Percentiles rank a stretch among this genome's conserved stretches.
These are phyloP conservation scores for Trichoderma sp. DNA, from an alignment of 2,329 filamentous ascomycete genomes.

Conservation along the genomic window DNA sequence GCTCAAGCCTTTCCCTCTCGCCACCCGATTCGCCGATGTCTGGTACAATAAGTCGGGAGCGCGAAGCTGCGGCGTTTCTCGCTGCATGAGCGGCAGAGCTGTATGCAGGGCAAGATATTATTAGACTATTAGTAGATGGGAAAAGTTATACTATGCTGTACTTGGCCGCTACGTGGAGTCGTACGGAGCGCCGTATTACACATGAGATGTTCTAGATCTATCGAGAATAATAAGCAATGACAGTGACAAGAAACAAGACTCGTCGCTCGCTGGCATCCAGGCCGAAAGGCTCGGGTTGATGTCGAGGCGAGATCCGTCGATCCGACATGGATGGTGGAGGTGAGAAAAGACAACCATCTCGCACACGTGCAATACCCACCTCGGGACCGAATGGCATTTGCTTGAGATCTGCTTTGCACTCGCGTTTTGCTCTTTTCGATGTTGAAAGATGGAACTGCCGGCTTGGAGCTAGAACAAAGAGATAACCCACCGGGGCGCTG, in stretches of 20 bases:
- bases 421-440: background rate
- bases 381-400: background rate
- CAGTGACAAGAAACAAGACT: background rate
- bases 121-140: background rate
- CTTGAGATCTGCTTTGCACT: background rate
- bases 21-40: conserved; percentile 11
- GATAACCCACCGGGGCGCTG: background rate
- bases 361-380: background rate
- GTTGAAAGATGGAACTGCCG: background rate
- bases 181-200: background rate
- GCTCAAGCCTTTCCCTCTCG: background rate
- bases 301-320: background rate
- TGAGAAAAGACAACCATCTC: background rate
- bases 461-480: background rate
- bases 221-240: background rate
- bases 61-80: background rate
- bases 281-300: background rate
- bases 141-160: background rate
- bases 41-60: background rate
- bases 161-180: background rate
- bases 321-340: background rate
- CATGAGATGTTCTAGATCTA: background rate
- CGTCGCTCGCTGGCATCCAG: background rate
- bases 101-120: background rate
- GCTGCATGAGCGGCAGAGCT: background rate